Evolutionary conservation across 2,329 filamentous ascomycete genomes (phyloP), one percentile per base, ranked within the genome.

Genomic region (Cryoendolithus antarcticus): DNA sequence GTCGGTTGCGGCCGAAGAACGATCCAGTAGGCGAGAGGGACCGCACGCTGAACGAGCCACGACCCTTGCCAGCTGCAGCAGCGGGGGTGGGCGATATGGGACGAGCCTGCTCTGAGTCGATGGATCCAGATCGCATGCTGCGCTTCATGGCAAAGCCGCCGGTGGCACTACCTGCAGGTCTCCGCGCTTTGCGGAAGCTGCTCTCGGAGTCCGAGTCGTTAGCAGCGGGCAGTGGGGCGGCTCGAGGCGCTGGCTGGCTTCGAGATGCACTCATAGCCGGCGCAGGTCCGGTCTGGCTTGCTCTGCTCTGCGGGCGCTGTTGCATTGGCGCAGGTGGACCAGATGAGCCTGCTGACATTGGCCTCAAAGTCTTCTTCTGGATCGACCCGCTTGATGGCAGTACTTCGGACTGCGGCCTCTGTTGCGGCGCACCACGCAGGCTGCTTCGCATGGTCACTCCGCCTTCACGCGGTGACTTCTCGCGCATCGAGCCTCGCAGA

Each of bases 181-280:
- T 63, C 56, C 30, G 70, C 62, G 44, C 71, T 21, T 84, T 78
- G 53, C 75, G 81, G 64, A 94, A 94, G 56, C 85, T 93, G 62
- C 83, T 93, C 13, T 61, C 66, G 3, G 67, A 70, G 29, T 64
- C 65, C 44, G 56, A 59, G 37, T 67, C 65, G 35, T 63, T 19
- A 19, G 54, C 9, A 56, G 52, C 12, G 53, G 11, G 29, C 9
- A 42, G 42, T 35, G 38, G 40, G 19, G 46, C 34, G 31, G 47
- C 34, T 11, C 41, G 37, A 4, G 39, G 42, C 9, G 46, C 39
- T 2, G 43, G 39, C 13, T 45, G 44, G 15, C 15, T 19, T n/a
- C 45, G 48, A 6, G 47, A 41, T 33, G 48, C 37, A 21, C 40
- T 50, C 35, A 48, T 49, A 8, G 41, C 19, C 34, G 37, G 15